Evolutionary conservation across 257 asterid species (phyloP), one percentile per base, ranked within the genome.

Genomic region (Solanum sejunctum): DNA sequence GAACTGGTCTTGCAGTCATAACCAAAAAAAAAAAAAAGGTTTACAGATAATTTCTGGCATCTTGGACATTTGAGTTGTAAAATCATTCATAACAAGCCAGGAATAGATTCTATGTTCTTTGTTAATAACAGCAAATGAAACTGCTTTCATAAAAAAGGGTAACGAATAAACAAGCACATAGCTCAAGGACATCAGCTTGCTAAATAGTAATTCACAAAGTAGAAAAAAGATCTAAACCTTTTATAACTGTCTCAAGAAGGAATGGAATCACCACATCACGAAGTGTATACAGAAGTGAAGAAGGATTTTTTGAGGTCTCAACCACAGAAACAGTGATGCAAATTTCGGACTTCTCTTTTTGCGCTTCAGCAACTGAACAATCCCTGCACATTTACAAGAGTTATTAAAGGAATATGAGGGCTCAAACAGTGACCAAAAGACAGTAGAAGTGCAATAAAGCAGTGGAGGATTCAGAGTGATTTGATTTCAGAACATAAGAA

Each of bases 221-320:
- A 67, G 51, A 72, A 23, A 72, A 81, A 45, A n/a, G 32, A 69
- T 80, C 83, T 79, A 58, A 85, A 95, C 99, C 99, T 95, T 93
- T 97, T 87, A 97, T 84, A 13, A 92, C 93, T 36, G 97, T 93
- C 86, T 87, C 91, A 60, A 95, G 98, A 60, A 97, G 94, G 85
- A 87, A 87, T 1, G 98, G 99, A 20, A 89, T 84, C 89, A 95
- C 92, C 87, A 89, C 63, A 61, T 94, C 93, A 83, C 95, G 94
- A 86, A 97, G 95, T 82, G 77, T 81, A 51, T 87, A 92, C 84
- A 87, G 61, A 70, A 84, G 87, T n/a, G 69, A 55, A 56, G 84
- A 75, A 15, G 89, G 75, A 83, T 78, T 88, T 81, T 77, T 81
- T 57, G 82, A 85, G 60, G 87, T 90, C 73, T 89, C 89, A 32